A percentile compares a stretch with the other conserved stretches of the same genome.
These are phyloP conservation scores for Carnegiea gigantea DNA, from an alignment of 179 eudicot species.

Conservation along the genomic window DNA sequence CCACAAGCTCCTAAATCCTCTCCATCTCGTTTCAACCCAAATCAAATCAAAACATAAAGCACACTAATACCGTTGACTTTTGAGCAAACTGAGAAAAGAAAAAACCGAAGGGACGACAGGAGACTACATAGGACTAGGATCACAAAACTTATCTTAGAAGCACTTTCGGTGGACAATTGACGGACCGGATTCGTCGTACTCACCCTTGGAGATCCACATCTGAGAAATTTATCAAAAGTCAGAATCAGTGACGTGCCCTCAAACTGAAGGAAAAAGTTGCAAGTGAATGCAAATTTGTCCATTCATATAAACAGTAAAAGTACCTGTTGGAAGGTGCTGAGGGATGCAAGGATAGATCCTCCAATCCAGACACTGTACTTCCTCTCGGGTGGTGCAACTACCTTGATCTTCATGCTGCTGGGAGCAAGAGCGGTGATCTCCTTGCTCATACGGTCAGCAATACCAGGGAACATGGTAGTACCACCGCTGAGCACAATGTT, in stretches of 20 bases:
- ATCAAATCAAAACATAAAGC: not conserved
- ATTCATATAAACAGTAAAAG: not conserved
- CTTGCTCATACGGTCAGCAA: conserved; percentile 9
- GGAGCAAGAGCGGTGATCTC: conserved; percentile 7
- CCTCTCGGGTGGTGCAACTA: conserved; percentile 7
- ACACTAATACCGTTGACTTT: not conserved
- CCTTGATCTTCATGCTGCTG: conserved; percentile 9
- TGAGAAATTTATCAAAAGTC: not conserved
- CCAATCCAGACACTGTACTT: conserved; percentile 10
- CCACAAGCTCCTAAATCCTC: conserved; percentile 10
- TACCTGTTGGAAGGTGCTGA: conserved; percentile 6
- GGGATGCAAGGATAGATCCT: conserved; percentile 8
- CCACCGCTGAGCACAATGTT: conserved; percentile 9
- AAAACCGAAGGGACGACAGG: not conserved
- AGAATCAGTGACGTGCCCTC: not conserved
- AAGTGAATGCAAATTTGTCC: not conserved
- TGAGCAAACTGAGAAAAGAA: not conserved
- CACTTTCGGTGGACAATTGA: conserved; percentile 12
- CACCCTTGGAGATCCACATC: conserved; percentile 10
- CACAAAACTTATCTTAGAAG: conserved; percentile 3
- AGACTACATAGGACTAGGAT: not conserved
- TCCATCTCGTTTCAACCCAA: not conserved
- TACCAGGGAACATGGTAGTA: conserved; percentile 5
- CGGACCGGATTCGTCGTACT: conserved; percentile 4
- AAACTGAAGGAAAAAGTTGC: not conserved